Conservation (phyloP, 2,329 filamentous ascomycete genomes). For the Fusarium goolgardi region DNA sequence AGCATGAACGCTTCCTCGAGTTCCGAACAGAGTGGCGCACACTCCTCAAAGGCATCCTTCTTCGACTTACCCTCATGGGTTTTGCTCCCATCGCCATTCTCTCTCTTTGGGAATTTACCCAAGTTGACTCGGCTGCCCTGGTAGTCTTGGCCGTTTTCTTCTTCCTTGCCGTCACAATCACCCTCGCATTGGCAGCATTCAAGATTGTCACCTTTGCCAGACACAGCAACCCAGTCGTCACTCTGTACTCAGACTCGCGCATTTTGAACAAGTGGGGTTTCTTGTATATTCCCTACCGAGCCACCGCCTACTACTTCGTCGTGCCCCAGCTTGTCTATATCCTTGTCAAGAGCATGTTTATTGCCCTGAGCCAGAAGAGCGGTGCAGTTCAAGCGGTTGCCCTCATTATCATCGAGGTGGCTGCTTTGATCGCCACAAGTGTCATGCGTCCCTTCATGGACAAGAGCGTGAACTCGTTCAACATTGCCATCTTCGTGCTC, state of each 20-base stretch:
- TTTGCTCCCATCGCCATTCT: slow-evolving; percentile 91
- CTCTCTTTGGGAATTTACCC: slow-evolving; percentile 92
- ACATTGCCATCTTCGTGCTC: slow-evolving; percentile 88
- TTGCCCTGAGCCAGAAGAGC: slow-evolving; percentile 79
- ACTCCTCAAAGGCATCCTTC: slow-evolving; percentile 91
- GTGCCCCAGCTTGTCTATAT: slow-evolving; percentile 81
- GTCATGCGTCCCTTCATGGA: slow-evolving; percentile 96
- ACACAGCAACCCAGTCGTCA: slow-evolving; percentile 96
- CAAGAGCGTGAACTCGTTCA: slow-evolving; percentile 96
- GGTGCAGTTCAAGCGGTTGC: slow-evolving; percentile 83
- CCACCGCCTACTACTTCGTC: slow-evolving; percentile 95
- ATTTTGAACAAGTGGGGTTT: slow-evolving; percentile 98
- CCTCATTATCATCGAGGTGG: slow-evolving; percentile 84
- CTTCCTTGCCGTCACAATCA: slow-evolving; percentile 80
- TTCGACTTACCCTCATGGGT: slow-evolving; percentile 87
- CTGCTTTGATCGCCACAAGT: slow-evolving; percentile 78
- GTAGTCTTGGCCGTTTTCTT: slow-evolving; percentile 90
- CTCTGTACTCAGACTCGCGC: slow-evolving; percentile 91
- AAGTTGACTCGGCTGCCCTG: slow-evolving; percentile 84
- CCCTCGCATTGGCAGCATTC: slow-evolving; percentile 83
- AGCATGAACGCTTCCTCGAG: slow-evolving; percentile 86
- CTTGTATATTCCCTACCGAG: slow-evolving; percentile 95
- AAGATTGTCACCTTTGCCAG: slow-evolving; percentile 93
- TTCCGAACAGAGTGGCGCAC: slow-evolving; percentile 95
- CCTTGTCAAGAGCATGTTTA: slow-evolving; percentile 86